phyloP scores from a whole-genome alignment of 2,329 filamentous ascomycete genomes.

The Trichoderma simmonsii region DNA sequence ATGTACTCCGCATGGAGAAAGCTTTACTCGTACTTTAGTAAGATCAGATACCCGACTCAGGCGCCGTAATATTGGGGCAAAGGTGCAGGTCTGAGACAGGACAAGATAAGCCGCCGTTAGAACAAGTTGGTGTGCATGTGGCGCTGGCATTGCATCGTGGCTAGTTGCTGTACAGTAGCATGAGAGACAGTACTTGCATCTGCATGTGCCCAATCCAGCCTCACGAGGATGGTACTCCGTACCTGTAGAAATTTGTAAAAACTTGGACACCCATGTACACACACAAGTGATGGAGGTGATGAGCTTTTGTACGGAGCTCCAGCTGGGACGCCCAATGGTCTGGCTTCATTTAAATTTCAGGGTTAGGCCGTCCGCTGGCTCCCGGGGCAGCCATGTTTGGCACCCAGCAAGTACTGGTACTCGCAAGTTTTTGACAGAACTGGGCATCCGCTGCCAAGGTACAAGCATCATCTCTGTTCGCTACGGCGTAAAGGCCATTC shows the following conservation, averaged over 20 bases:
- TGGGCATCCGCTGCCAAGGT: background rate
- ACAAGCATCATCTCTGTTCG: background rate
- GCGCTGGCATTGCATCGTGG: background rate
- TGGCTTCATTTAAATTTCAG: slow-evolving; percentile 17
- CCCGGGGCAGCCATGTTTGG: slow-evolving; percentile 10
- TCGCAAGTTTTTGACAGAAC: background rate
- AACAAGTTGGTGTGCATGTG: slow-evolving; percentile 1
- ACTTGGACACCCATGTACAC: background rate
- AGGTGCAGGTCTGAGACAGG: background rate
- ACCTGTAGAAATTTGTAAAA: background rate
- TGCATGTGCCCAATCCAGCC: background rate
- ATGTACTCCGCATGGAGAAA: slow-evolving; percentile 11
- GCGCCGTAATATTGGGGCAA: slow-evolving; percentile 5
- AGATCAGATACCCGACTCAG: slow-evolving; percentile 12
- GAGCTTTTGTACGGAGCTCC: background rate
- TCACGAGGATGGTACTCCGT: background rate
- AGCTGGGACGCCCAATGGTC: slow-evolving; percentile 13
- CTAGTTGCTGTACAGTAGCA: background rate
- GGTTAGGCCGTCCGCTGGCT: slow-evolving; percentile 6
- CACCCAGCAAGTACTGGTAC: background rate
- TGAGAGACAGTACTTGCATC: background rate
- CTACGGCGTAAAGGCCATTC: background rate
- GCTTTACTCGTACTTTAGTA: background rate
- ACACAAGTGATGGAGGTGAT: background rate
- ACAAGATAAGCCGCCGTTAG: background rate